phyloP scores from a whole-genome alignment of 1,284 basidiomycete species.

The Apiotrichum akiyoshidainum region DNA sequence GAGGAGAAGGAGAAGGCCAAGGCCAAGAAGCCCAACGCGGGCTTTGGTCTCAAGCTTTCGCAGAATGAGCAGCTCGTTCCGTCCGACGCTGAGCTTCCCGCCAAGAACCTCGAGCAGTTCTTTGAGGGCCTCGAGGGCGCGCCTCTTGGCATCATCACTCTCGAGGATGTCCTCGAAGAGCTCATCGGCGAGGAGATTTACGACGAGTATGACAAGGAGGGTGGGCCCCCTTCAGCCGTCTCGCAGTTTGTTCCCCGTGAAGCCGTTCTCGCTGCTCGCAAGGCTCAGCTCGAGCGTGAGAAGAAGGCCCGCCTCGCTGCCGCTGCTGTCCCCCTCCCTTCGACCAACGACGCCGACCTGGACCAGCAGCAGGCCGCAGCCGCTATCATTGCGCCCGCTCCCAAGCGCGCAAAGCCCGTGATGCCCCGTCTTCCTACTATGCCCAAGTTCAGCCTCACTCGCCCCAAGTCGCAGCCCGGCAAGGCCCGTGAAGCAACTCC shows the following conservation, averaged over 20 bases:
- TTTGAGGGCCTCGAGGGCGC: conserved; percentile 61
- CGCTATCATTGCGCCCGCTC: neutral
- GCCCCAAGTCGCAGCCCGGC: conserved; percentile 30
- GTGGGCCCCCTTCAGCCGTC: conserved; percentile 20
- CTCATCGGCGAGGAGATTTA: conserved; percentile 86
- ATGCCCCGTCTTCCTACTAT: conserved; percentile 26
- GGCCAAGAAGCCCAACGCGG: conserved; percentile 1
- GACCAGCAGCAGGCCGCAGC: conserved; percentile 9
- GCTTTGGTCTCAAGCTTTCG: conserved; percentile 52
- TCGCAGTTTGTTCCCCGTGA: conserved; percentile 38
- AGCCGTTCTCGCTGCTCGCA: conserved; percentile 30
- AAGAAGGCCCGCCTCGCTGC: conserved; percentile 11
- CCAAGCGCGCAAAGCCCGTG: neutral
- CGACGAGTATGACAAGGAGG: conserved; percentile 59
- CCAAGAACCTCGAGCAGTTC: conserved; percentile 69
- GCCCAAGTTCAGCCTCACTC: conserved; percentile 29
- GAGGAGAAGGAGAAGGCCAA: conserved; percentile 18
- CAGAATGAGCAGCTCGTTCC: conserved; percentile 74
- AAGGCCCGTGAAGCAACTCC: neutral
- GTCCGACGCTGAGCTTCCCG: conserved; percentile 71
- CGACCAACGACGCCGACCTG: conserved; percentile 24
- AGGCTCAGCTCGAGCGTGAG: conserved; percentile 34
- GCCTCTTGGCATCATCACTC: conserved; percentile 86
- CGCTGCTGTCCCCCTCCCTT: conserved; percentile 24
- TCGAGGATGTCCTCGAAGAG: conserved; percentile 89